phyloP scores from a whole-genome alignment of 805 yeast genomes.

The Kodamaea sagamina region DNA sequence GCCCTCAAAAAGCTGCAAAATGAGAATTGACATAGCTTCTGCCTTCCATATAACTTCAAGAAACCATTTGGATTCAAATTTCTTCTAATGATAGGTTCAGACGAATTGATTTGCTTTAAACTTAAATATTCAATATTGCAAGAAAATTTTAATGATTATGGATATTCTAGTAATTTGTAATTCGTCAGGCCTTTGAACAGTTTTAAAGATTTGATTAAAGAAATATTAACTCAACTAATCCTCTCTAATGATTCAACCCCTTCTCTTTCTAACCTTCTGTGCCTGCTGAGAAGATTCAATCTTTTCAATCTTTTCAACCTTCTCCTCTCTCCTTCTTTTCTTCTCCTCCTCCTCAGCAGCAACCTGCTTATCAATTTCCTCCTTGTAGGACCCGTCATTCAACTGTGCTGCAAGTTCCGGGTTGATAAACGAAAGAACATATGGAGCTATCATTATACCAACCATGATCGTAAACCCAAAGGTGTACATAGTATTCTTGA shows the following conservation, averaged over 20 bases:
- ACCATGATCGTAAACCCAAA: conserved; percentile 31
- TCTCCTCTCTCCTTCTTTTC: neutral
- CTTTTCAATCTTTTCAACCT: neutral
- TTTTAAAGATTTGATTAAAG: no score
- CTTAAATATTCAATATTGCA: no score
- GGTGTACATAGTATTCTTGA: conserved; percentile 38
- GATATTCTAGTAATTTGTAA: no score
- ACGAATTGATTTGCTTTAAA: no score
- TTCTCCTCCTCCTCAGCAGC: conserved; percentile 14
- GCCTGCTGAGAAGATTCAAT: neutral
- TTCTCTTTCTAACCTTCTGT: conserved; percentile 8
- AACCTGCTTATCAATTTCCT: conserved; percentile 13
- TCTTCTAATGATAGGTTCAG: no score
- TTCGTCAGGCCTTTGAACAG: no score
- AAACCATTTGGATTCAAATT: no score
- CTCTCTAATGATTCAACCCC: neutral
- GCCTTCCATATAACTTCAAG: no score
- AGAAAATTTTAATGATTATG: no score
- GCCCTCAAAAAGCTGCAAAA: no score
- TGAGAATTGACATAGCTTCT: no score
- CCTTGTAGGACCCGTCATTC: conserved; percentile 19
- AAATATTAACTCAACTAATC: no score
- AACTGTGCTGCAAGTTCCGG: conserved; percentile 42
- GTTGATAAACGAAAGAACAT: conserved; percentile 27
- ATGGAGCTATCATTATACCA: conserved; percentile 36